Conservation (phyloP, 495 filamentous ascomycete genomes). For the Trichoderma parareesei region DNA sequence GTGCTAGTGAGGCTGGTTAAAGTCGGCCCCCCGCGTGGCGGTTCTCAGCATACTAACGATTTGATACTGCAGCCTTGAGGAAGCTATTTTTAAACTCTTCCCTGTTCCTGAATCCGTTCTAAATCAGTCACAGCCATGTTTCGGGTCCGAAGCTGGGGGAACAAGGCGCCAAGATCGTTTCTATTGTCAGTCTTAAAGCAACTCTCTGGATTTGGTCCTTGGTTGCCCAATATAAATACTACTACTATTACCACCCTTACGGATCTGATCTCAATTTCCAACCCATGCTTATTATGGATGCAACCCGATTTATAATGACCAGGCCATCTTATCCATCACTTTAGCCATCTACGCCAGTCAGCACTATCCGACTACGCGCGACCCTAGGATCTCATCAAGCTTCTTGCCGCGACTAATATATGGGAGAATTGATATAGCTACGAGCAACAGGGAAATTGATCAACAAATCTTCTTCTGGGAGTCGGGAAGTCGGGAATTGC, state of each 20-base stretch:
- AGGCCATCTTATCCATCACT: neutral
- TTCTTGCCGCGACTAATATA: neutral
- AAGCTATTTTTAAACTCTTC: conserved; percentile 1
- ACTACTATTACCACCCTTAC: neutral
- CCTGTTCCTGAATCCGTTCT: neutral
- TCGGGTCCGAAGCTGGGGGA: neutral
- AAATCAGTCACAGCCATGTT: neutral
- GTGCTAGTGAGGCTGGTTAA: neutral
- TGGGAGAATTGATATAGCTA: neutral
- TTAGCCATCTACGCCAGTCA: conserved; percentile 7
- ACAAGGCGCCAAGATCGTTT: neutral
- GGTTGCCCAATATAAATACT: neutral
- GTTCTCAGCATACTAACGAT: neutral
- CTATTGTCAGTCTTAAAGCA: neutral
- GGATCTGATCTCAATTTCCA: neutral
- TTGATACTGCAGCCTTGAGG: neutral
- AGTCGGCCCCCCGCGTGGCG: neutral
- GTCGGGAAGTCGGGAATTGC: neutral
- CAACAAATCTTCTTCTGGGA: neutral
- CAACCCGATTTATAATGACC: neutral
- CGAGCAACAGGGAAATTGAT: neutral
- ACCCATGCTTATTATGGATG: conserved; percentile 1
- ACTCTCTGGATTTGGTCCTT: neutral
- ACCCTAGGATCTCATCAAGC: neutral
- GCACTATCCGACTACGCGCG: neutral